Evolutionary conservation across 129 eudicot genomes (phyloP), one percentile per base, ranked within the genome.

Genomic region (Smallanthus sonchifolius): DNA sequence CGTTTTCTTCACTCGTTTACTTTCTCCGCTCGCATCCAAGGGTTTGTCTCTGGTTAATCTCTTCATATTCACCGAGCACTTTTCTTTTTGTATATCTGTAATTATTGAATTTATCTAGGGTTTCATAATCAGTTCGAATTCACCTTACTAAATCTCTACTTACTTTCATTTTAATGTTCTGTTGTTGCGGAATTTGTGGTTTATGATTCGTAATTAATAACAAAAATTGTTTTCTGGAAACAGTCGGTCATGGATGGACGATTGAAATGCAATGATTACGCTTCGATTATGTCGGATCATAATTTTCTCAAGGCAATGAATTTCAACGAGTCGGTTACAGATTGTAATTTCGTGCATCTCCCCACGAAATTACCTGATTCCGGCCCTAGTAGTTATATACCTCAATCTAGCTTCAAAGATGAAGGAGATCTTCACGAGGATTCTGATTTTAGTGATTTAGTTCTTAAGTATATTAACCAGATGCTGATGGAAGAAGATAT

Each of bases 401-500:
- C 72, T 28, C 66, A 74, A 19, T 80, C 75, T 80, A 44, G 81
- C 24, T 66, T 24, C 32, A 84, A 77, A 13, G 15, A 65, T 6
- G 84, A 82, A 65, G 81, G 57, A 44, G 89, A 86, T 75, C 43
- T 68, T 20, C 81, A 74, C n/a, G 97, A 92, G 62, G 96, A 92
- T 74, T 83, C 59, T 17, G 96, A 92, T 77, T 89, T 89, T 79
- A 89, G 89, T 79, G 98, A 89, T 74, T 71, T 52, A 42, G 88
- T 84, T 62, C 96, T 92, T 32, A 86, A 82, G 76, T 92, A 87
- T 47, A 89, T 92, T 55, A 87, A 69, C 69, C 89, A 85, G 76
- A 86, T 92, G 78, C 98, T 92, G 45, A 92, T 92, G 98, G 98
- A 92, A 89, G 96, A 92, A 65, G 89, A 92, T 74, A 86, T 81